Conservation (phyloP, 495 filamentous ascomycete species). For the Talaromyces ruber region DNA sequence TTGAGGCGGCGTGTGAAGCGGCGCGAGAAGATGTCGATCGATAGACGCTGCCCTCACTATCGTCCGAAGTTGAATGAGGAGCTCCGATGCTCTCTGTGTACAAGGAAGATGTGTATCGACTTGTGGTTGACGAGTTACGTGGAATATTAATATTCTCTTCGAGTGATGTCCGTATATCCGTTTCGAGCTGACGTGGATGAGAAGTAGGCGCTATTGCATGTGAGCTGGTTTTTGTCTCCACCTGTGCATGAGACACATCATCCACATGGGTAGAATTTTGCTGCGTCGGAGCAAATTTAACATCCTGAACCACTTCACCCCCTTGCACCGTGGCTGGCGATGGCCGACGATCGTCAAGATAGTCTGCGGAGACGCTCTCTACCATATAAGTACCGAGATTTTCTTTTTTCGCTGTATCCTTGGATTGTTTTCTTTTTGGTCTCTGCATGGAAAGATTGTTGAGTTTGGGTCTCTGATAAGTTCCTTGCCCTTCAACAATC, state of each 20-base stretch:
- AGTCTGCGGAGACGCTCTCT: neutral
- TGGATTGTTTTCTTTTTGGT: conserved; percentile 26
- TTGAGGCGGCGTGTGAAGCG: conserved; percentile 17
- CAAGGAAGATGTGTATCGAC: conserved; percentile 4
- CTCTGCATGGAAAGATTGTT: conserved; percentile 20
- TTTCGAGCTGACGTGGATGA: conserved; percentile 5
- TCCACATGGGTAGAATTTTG: conserved; percentile 14
- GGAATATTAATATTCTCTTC: neutral
- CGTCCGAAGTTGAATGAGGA: conserved; percentile 23
- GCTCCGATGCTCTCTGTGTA: conserved; percentile 7
- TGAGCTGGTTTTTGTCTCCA: conserved; percentile 2
- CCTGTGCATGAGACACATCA: neutral
- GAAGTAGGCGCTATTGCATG: conserved; percentile 3
- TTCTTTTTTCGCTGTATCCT: conserved; percentile 15
- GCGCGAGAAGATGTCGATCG: conserved; percentile 18
- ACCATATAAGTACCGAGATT: neutral
- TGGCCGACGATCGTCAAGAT: conserved; percentile 12
- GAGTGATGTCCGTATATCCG: neutral
- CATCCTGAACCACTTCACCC: conserved; percentile 1
- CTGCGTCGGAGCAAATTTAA: conserved; percentile 15
- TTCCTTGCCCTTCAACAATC: conserved; percentile 29
- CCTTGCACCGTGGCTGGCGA: conserved; percentile 30
- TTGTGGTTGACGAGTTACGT: neutral
- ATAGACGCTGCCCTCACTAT: conserved; percentile 25
- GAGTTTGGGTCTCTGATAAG: conserved; percentile 23